Conservation (phyloP, 1,284 basidiomycete genomes). For the Sphaerobolus stellatus region DNA sequence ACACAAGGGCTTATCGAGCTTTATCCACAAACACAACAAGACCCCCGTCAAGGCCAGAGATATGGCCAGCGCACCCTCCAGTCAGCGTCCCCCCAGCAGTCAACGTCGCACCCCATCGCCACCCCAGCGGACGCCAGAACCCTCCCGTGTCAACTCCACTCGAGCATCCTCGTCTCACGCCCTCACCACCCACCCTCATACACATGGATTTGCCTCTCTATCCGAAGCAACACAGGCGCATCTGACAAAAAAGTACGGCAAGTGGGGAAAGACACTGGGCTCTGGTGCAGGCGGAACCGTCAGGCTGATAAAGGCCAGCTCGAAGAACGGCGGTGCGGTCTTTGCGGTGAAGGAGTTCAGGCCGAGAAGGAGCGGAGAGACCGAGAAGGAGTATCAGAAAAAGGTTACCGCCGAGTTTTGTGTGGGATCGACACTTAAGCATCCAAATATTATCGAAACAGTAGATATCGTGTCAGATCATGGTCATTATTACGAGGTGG, state of each 20-base stretch:
- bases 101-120: constrained; percentile 20
- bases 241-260: constrained; percentile 97
- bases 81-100: constrained; percentile 22
- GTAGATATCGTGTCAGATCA: constrained; percentile 98
- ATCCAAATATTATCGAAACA: constrained; percentile 97
- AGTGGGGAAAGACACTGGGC: constrained; percentile 95
- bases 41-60: constrained; percentile 26
- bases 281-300: constrained; percentile 98
- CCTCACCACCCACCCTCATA: constrained; percentile 24
- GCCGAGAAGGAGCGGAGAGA: constrained; percentile 83
- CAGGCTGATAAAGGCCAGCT: constrained; percentile 85
- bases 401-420: constrained; percentile 99
- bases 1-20: constrained; percentile 42
- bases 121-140: constrained; percentile 20
- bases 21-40: constrained; percentile 15
- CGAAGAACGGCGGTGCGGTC: constrained; percentile 76
- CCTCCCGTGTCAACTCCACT: constrained; percentile 8
- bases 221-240: constrained; percentile 88
- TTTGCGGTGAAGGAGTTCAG: constrained; percentile 99
- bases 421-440: constrained; percentile 92
- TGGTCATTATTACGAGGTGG: constrained; percentile 96
- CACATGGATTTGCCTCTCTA: constrained; percentile 50
- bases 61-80: constrained; percentile 1
- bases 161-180: constrained; percentile 30
- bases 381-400: constrained; percentile 97